Evolutionary conservation across 495 filamentous ascomycete species (phyloP).

Genomic region (Talaromyces nanjingensis): DNA sequence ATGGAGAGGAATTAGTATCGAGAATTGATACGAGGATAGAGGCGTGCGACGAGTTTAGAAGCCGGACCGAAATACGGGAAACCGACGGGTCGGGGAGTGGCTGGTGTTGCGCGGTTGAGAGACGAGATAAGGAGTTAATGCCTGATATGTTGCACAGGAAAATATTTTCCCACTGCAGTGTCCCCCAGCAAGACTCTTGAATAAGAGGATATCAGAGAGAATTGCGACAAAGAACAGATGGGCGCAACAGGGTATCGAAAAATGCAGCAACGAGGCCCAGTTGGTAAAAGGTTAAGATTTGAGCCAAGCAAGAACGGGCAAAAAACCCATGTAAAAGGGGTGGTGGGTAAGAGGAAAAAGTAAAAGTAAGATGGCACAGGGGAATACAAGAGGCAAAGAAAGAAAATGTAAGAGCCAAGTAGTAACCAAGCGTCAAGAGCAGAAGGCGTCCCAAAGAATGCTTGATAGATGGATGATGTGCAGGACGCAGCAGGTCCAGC

Average conservation of each 20-base stretch:
- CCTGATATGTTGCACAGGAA: not conserved
- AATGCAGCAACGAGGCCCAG: not conserved
- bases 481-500: not conserved
- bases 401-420: not conserved
- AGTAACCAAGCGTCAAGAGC: not conserved
- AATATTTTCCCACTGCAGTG: not conserved
- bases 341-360: not conserved
- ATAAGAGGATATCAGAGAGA: not conserved
- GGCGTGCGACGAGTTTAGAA: not conserved
- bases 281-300: not conserved
- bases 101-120: not conserved
- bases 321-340: not conserved
- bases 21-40: not conserved
- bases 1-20: not conserved
- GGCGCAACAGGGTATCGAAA: not conserved
- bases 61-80: not conserved
- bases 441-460: not conserved
- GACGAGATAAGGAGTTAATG: not conserved
- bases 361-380: not conserved
- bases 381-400: not conserved
- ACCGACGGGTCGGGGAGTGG: not conserved
- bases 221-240: not conserved
- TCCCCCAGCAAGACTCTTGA: not conserved
- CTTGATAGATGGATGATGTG: not conserved
- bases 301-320: not conserved